Percentiles rank a stretch among this genome's conserved stretches.
Evolutionary conservation across 352 stramenopile genomes (phyloP).

Genomic region (Phytophthora tentaculata): DNA sequence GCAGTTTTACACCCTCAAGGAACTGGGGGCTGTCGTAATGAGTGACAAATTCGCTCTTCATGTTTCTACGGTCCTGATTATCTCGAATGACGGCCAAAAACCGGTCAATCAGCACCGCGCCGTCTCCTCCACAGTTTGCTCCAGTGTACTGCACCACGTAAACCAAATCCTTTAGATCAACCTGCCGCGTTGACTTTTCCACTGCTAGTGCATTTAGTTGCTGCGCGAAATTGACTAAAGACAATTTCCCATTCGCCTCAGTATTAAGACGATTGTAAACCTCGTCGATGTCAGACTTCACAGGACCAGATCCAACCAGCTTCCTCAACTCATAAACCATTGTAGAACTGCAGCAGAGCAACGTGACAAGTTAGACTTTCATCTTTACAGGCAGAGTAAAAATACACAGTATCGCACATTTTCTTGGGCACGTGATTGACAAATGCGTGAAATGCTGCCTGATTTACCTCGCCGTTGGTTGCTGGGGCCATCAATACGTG

Average conservation of each 20-base stretch:
- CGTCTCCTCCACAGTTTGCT: constrained; percentile 73
- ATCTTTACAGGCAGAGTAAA: background rate
- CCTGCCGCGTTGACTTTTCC: constrained; percentile 56
- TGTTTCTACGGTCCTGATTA: constrained; percentile 76
- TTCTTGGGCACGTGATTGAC: constrained; percentile 85
- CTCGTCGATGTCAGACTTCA: constrained; percentile 46
- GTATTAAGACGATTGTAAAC: constrained; percentile 78
- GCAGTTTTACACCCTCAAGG: constrained; percentile 69
- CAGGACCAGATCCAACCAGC: constrained; percentile 51
- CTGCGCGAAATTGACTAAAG: constrained; percentile 59
- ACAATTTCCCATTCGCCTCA: constrained; percentile 74
- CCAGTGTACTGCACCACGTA: constrained; percentile 81
- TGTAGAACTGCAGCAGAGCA: constrained; percentile 40
- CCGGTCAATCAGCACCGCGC: constrained; percentile 72
- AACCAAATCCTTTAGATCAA: constrained; percentile 76
- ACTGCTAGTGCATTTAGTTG: constrained; percentile 62
- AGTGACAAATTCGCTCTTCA: constrained; percentile 86
- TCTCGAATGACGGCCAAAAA: constrained; percentile 75
- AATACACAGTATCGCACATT: constrained; percentile 49
- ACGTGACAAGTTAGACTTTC: background rate
- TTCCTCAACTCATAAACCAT: constrained; percentile 81
- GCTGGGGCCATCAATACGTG: constrained; percentile 67
- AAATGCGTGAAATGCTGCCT: constrained; percentile 73
- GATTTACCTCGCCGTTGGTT: constrained; percentile 69
- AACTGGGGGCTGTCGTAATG: constrained; percentile 84